These are phyloP conservation scores for Obba rivulosa DNA, from an alignment of 768 basidiomycete genomes.

Conservation along the genomic window DNA sequence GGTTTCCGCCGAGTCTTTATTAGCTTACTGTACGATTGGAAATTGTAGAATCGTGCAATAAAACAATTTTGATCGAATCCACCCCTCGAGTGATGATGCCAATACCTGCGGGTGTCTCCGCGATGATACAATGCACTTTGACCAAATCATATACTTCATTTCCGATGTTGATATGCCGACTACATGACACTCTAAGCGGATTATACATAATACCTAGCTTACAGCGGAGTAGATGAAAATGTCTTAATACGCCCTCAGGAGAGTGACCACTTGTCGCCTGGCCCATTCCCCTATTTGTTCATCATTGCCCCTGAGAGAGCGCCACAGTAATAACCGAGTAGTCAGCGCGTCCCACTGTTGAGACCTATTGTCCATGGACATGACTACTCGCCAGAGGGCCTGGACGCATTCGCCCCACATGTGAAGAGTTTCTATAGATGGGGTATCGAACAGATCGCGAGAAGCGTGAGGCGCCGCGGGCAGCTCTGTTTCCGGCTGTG, in stretches of 20 bases:
- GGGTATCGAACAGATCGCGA: slow-evolving; percentile 27
- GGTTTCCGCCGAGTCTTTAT: too few species aligned
- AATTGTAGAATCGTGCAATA: too few species aligned
- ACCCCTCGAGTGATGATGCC: too few species aligned
- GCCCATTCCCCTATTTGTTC: slow-evolving; percentile 49
- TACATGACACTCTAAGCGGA: too few species aligned
- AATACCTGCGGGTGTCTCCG: too few species aligned
- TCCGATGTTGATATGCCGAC: too few species aligned
- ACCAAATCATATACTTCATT: too few species aligned
- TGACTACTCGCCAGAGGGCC: slow-evolving; percentile 49
- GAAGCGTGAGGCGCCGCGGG: slow-evolving; percentile 8
- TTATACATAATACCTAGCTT: too few species aligned
- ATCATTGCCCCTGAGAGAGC: slow-evolving; percentile 37
- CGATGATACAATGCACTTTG: too few species aligned
- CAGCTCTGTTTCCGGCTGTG: not conserved
- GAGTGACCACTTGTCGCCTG: slow-evolving; percentile 31
- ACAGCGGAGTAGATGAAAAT: too few species aligned
- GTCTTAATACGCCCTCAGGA: slow-evolving; percentile 7
- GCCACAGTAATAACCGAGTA: slow-evolving; percentile 51
- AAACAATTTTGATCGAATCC: too few species aligned
- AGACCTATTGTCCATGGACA: slow-evolving; percentile 30
- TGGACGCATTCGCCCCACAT: slow-evolving; percentile 52
- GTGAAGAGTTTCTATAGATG: slow-evolving; percentile 21
- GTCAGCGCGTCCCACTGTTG: slow-evolving; percentile 49
- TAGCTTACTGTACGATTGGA: too few species aligned